Conservation (phyloP, 2,329 filamentous ascomycete species). For the Leptoxyphium fumago region DNA sequence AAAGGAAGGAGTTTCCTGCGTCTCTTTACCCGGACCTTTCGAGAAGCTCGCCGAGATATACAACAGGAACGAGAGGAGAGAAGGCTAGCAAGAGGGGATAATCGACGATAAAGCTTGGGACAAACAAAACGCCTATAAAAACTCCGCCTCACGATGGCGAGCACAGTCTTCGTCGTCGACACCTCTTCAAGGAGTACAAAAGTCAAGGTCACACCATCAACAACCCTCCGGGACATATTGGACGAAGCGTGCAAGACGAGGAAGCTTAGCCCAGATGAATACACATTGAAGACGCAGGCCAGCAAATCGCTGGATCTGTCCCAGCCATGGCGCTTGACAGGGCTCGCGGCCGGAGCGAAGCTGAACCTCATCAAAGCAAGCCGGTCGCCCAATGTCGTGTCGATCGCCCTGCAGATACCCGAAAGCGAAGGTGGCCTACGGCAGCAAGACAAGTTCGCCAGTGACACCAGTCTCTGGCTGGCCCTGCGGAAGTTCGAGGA, state of each 20-base stretch:
- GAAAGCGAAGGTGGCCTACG: conserved; percentile 53
- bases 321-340: conserved; percentile 66
- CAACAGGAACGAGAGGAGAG: conserved; percentile 7
- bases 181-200: conserved; percentile 61
- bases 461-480: conserved; percentile 77
- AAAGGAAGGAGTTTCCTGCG: conserved; percentile 11
- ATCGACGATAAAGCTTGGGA: too few species aligned
- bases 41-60: conserved; percentile 8
- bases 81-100: too few species aligned
- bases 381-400: conserved; percentile 70
- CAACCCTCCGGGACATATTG: conserved; percentile 70
- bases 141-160: conserved; percentile 45
- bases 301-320: conserved; percentile 79
- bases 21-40: conserved; percentile 9
- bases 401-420: conserved; percentile 76
- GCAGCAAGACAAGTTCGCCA: conserved; percentile 72
- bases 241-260: conserved; percentile 79
- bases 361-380: conserved; percentile 82
- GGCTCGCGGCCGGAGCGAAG: conserved; percentile 72
- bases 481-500: conserved; percentile 83
- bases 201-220: conserved; percentile 71
- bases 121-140: too few species aligned
- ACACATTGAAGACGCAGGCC: conserved; percentile 74
- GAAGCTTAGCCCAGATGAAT: conserved; percentile 55
- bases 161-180: conserved; percentile 78